Evolutionary conservation across 345 rosid species (phyloP).

Genomic region (Rhizophora mangle): DNA sequence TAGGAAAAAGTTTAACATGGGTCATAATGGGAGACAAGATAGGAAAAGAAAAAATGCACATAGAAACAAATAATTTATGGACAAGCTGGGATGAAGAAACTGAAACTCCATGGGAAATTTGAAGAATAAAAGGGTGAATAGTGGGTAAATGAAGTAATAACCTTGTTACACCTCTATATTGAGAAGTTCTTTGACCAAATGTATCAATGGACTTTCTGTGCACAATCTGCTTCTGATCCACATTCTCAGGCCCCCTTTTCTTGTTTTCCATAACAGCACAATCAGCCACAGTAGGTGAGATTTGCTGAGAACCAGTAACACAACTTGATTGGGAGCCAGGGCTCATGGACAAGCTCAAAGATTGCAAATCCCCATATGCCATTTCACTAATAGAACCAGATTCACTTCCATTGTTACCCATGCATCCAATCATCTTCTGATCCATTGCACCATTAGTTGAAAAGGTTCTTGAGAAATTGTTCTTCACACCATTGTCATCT

Average conservation of each 20-base stretch:
- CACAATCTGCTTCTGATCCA: constrained; percentile 69
- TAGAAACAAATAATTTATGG: neutral
- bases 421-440: constrained; percentile 41
- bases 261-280: constrained; percentile 57
- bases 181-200: constrained; percentile 98
- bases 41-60: neutral
- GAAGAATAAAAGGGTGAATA: neutral
- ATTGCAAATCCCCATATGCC: constrained; percentile 72
- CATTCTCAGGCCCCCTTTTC: constrained; percentile 74
- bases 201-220: constrained; percentile 95
- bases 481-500: constrained; percentile 37
- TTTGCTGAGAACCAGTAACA: constrained; percentile 61
- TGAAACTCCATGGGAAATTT: neutral
- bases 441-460: constrained; percentile 45
- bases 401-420: constrained; percentile 34
- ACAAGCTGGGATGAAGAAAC: neutral
- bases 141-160: constrained; percentile 4
- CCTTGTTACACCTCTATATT: constrained; percentile 98
- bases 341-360: constrained; percentile 95
- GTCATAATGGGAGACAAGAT: neutral
- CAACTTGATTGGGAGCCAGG: constrained; percentile 91
- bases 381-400: constrained; percentile 48
- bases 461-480: constrained; percentile 43
- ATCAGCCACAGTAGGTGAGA: constrained; percentile 46
- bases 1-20: neutral